Evolutionary conservation across 305 asterid species (phyloP).

Genomic region (Stenogyne calaminthoides): DNA sequence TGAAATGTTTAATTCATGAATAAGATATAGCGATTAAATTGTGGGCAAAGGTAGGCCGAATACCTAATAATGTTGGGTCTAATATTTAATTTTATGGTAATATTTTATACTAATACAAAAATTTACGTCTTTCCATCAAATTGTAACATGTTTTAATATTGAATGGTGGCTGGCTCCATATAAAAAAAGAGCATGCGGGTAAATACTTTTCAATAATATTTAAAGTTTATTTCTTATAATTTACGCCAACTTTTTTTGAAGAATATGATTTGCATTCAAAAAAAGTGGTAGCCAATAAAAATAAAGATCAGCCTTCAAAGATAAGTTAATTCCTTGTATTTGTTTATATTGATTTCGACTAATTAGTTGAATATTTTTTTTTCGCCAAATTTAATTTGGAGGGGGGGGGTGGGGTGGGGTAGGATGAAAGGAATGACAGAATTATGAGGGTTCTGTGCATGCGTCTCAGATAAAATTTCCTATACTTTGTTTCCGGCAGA

Average conservation of each 20-base stretch:
- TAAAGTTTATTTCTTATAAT: conserved; percentile 23
- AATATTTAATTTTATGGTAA: neutral
- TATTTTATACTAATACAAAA: neutral
- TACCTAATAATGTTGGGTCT: neutral
- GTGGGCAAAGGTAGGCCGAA: neutral
- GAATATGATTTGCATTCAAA: conserved; percentile 23
- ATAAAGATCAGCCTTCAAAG: conserved; percentile 16
- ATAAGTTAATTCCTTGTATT: conserved; percentile 14
- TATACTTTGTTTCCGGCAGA: conserved; percentile 34
- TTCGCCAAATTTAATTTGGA: neutral
- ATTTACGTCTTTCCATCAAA: neutral
- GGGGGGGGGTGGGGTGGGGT: conserved; percentile 39
- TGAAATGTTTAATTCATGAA: neutral
- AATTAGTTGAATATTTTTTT: neutral
- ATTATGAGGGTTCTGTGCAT: conserved; percentile 48
- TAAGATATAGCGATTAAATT: neutral
- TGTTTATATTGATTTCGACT: neutral
- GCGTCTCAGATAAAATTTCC: conserved; percentile 39
- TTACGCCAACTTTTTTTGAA: conserved; percentile 22
- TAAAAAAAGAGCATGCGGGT: neutral
- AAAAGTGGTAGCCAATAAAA: conserved; percentile 15
- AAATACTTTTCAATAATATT: neutral
- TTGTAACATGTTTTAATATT: neutral
- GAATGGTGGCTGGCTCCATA: neutral
- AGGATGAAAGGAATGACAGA: conserved; percentile 49